A percentile compares a stretch with the other conserved stretches of the same genome.
Evolutionary conservation across 208 protist species (phyloP).

Genomic region (Leptomonas seymouri): DNA sequence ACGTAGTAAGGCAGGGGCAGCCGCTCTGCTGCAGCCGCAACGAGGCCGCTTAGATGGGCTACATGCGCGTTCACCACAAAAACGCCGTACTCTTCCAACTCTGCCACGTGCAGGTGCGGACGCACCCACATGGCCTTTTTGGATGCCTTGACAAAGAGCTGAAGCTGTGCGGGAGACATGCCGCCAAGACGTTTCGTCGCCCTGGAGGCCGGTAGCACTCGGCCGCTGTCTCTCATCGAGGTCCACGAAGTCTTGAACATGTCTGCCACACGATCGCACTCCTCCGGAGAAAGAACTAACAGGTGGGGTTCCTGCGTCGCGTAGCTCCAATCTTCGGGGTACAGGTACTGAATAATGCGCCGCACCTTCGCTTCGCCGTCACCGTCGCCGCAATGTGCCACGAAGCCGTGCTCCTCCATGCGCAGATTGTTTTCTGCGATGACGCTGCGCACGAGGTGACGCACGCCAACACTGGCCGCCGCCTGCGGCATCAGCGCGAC

Average conservation of each 20-base stretch:
- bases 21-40: constrained; percentile 6
- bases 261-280: constrained; percentile 8
- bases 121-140: constrained; percentile 26
- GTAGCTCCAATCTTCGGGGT: constrained; percentile 36
- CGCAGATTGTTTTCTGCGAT: constrained; percentile 23
- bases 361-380: constrained; percentile 1
- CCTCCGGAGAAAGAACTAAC: constrained; percentile 15
- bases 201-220: constrained; percentile 27
- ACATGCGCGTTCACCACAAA: constrained; percentile 43
- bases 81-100: constrained; percentile 37
- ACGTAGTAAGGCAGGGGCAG: constrained; percentile 34
- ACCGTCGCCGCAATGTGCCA: constrained; percentile 18
- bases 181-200: constrained; percentile 37
- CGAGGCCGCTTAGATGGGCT: constrained; percentile 13
- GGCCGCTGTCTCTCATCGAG: constrained; percentile 24
- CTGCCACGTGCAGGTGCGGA: constrained; percentile 31
- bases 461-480: constrained; percentile 18
- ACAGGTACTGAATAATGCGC: constrained; percentile 18
- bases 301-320: constrained; percentile 22
- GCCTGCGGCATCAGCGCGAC: constrained; percentile 29
- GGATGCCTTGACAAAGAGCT: constrained; percentile 22
- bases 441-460: constrained; percentile 20
- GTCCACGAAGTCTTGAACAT: constrained; percentile 29
- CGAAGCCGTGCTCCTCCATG: constrained; percentile 29
- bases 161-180: constrained; percentile 39